Percentiles rank a stretch among this genome's conserved stretches.
Evolutionary conservation across 2,329 filamentous ascomycete genomes (phyloP).

Genomic region (Geoglossum cookeanum): DNA sequence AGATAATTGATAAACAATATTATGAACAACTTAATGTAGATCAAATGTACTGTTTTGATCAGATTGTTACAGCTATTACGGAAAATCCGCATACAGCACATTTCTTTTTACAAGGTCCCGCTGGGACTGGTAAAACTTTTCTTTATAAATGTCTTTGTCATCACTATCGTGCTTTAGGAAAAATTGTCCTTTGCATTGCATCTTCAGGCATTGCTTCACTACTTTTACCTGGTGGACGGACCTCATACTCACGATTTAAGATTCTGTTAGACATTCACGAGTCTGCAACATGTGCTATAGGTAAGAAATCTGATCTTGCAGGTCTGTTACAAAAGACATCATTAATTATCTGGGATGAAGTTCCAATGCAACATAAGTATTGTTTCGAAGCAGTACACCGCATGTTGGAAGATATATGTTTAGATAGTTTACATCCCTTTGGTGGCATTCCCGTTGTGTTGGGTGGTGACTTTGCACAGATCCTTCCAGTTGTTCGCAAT

Average conservation of each 20-base stretch:
- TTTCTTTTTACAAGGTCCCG: too few relatives aligned
- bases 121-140: too few relatives aligned
- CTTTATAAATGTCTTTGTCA: too few relatives aligned
- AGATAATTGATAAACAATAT: not conserved
- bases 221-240: not conserved
- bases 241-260: slow-evolving; percentile 4
- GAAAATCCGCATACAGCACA: too few relatives aligned
- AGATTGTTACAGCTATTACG: too few relatives aligned
- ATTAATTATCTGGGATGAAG: not conserved
- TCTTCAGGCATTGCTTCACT: too few relatives aligned
- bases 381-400: not conserved
- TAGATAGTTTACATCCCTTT: not conserved
- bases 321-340: not conserved
- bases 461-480: not conserved
- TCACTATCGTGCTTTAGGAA: too few relatives aligned
- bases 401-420: not conserved
- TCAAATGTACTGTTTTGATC: not conserved
- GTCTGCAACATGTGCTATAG: not conserved
- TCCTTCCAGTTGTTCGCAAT: not conserved
- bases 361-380: not conserved
- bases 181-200: too few relatives aligned
- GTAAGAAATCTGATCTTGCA: not conserved
- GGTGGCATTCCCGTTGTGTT: not conserved
- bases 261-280: not conserved
- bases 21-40: not conserved